A percentile compares a stretch with the other conserved stretches of the same genome.
Conservation (phyloP, 2,329 filamentous ascomycete species). For the Thielaviopsis punctulata region DNA sequence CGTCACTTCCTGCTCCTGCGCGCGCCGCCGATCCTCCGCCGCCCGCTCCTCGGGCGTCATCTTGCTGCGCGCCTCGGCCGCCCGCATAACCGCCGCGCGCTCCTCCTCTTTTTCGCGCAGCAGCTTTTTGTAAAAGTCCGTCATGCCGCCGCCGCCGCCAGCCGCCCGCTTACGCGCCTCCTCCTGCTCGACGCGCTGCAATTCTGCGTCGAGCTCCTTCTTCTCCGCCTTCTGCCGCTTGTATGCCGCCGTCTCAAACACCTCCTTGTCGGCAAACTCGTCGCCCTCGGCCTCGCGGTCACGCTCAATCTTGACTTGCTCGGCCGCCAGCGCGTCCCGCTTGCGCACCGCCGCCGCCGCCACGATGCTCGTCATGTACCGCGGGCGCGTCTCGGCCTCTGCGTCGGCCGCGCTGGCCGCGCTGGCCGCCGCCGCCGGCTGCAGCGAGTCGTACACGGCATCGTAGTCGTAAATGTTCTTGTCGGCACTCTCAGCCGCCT, state of each 20-base stretch:
- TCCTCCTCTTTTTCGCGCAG: constrained; percentile 52
- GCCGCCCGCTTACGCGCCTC: constrained; percentile 44
- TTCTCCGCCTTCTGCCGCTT: constrained; percentile 68
- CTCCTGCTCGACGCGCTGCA: constrained; percentile 46
- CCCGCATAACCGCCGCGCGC: constrained; percentile 52
- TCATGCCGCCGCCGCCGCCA: constrained; percentile 49
- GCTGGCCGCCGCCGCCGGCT: constrained; percentile 44
- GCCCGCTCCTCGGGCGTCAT: constrained; percentile 20
- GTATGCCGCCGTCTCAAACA: constrained; percentile 72
- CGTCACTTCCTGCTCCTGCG: constrained; percentile 28
- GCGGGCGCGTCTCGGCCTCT: constrained; percentile 46
- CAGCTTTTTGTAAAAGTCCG: constrained; percentile 59
- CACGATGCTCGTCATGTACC: constrained; percentile 62
- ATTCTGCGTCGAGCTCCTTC: constrained; percentile 50
- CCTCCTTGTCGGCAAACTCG: constrained; percentile 66
- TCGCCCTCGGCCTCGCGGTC: constrained; percentile 70
- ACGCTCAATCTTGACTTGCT: constrained; percentile 62
- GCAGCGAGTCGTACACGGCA: constrained; percentile 60
- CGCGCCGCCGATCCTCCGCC: constrained; percentile 15
- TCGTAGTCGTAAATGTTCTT: constrained; percentile 75
- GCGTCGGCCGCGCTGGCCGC: constrained; percentile 37
- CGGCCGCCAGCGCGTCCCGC: constrained; percentile 59
- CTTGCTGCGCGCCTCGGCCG: constrained; percentile 39
- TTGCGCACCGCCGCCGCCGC: constrained; percentile 60
- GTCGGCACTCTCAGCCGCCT: constrained; percentile 50